Conservation (phyloP, 768 basidiomycete genomes). For the Hypholoma fasciculare region DNA sequence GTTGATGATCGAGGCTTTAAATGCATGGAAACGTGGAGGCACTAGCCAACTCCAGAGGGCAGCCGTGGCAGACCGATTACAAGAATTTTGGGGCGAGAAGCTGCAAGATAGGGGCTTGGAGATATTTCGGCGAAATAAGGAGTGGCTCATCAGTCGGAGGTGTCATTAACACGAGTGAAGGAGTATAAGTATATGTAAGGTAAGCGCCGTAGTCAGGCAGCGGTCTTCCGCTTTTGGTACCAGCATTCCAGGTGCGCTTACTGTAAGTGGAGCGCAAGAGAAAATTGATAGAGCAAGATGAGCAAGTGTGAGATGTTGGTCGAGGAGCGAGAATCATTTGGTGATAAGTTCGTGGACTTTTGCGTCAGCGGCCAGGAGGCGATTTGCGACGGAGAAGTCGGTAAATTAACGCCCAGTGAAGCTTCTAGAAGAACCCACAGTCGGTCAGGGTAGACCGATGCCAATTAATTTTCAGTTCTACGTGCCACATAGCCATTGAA, state of each 20-base stretch:
- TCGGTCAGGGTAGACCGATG: not conserved
- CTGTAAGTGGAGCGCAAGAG: not conserved
- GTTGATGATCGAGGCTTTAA: not conserved
- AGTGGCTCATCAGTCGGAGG: not conserved
- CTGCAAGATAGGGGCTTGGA: not conserved
- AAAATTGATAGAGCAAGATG: not conserved
- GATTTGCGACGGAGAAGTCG: too few relatives aligned
- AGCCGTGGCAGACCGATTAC: not conserved
- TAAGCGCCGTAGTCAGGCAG: not conserved
- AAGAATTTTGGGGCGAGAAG: not conserved
- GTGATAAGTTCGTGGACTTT: too few relatives aligned
- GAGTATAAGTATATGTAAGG: not conserved
- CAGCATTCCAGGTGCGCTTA: not conserved
- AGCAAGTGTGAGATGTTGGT: too few relatives aligned
- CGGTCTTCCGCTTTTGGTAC: not conserved
- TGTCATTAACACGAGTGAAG: not conserved
- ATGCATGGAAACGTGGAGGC: not conserved
- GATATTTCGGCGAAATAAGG: not conserved
- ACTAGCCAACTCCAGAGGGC: not conserved
- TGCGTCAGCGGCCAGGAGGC: too few relatives aligned
- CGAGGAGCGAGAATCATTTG: too few relatives aligned
- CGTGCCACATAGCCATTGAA: not conserved
- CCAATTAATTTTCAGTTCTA: not conserved
- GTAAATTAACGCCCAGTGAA: too few relatives aligned
- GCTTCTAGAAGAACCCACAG: not conserved